Conservation (phyloP, 2,329 filamentous ascomycete genomes). For the Pyrenochaeta sp. region DNA sequence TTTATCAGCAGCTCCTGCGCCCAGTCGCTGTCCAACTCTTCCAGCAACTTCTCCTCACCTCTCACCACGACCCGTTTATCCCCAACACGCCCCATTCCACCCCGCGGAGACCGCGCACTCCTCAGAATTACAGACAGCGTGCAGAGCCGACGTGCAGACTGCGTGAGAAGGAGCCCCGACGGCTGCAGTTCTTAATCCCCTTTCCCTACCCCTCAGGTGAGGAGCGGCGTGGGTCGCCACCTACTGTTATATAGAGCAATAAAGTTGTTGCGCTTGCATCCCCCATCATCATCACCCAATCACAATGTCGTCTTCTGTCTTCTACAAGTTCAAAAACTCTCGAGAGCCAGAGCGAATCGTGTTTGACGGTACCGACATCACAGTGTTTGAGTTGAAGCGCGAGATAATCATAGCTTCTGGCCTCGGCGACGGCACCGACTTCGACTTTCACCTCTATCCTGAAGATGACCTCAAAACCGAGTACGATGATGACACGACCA, state of each 20-base stretch:
- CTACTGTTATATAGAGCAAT: constrained; percentile 31
- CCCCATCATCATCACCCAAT: constrained; percentile 12
- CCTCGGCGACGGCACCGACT: constrained; percentile 93
- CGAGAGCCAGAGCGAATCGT: constrained; percentile 93
- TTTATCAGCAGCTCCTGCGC: constrained; percentile 5
- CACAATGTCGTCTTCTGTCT: constrained; percentile 91
- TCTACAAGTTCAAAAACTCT: constrained; percentile 99
- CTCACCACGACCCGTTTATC: background rate
- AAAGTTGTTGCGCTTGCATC: constrained; percentile 30
- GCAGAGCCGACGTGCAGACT: no score
- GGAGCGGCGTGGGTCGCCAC: constrained; percentile 16
- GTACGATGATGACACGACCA: constrained; percentile 97
- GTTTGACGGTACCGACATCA: constrained; percentile 97
- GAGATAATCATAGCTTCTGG: constrained; percentile 96
- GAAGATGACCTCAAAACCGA: constrained; percentile 87
- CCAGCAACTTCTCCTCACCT: background rate
- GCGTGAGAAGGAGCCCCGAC: constrained; percentile 4
- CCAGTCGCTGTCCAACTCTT: constrained; percentile 11
- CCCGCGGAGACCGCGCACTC: no score
- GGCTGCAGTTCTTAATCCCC: no score
- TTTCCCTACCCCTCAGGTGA: constrained; percentile 8
- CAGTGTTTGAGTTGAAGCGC: constrained; percentile 97
- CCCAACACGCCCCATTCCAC: no score
- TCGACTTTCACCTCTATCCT: constrained; percentile 92
- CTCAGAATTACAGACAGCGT: no score